These are phyloP conservation scores for Phytophthora sojae DNA, from an alignment of 352 stramenopile species.

Conservation along the genomic window DNA sequence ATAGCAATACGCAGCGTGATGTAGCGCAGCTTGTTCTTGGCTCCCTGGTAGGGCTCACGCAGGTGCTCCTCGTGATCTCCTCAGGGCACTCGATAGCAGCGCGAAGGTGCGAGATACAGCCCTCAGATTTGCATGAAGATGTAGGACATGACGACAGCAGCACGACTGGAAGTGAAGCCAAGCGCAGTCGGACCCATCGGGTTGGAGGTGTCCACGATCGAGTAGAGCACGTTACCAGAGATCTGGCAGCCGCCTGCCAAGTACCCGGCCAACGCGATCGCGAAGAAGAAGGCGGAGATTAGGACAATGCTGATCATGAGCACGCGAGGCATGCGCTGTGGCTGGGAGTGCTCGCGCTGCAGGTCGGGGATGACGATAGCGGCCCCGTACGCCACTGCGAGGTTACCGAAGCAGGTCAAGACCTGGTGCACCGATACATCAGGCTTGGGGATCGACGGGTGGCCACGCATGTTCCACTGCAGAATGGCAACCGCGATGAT, in stretches of 20 bases:
- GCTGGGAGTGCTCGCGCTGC: conserved; percentile 25
- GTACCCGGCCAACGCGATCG: conserved; percentile 21
- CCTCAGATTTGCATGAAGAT: conserved; percentile 47
- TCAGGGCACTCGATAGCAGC: conserved; percentile 17
- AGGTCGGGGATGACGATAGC: conserved; percentile 23
- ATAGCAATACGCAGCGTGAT: conserved; percentile 25
- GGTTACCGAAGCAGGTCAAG: conserved; percentile 24
- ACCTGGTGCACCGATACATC: conserved; percentile 18
- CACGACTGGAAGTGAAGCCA: conserved; percentile 52
- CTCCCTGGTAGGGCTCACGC: conserved; percentile 45
- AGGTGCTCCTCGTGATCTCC: conserved; percentile 27
- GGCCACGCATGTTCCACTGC: conserved; percentile 27
- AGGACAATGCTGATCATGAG: conserved; percentile 18
- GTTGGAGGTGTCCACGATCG: conserved; percentile 25
- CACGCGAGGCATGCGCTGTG: conserved; percentile 25
- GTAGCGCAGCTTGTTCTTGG: conserved; percentile 45
- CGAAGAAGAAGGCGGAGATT: conserved; percentile 30
- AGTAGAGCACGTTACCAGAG: conserved; percentile 26
- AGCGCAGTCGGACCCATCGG: conserved; percentile 31
- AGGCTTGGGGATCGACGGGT: conserved; percentile 27
- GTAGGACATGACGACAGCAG: conserved; percentile 50
- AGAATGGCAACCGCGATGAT: conserved; percentile 23
- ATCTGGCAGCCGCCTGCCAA: conserved; percentile 25
- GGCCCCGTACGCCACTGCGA: conserved; percentile 20
- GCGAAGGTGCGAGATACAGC: conserved; percentile 25